Base-by-base conservation (phyloP, 2,329 filamentous ascomycete species). In the Fusarium multiceps region DNA sequence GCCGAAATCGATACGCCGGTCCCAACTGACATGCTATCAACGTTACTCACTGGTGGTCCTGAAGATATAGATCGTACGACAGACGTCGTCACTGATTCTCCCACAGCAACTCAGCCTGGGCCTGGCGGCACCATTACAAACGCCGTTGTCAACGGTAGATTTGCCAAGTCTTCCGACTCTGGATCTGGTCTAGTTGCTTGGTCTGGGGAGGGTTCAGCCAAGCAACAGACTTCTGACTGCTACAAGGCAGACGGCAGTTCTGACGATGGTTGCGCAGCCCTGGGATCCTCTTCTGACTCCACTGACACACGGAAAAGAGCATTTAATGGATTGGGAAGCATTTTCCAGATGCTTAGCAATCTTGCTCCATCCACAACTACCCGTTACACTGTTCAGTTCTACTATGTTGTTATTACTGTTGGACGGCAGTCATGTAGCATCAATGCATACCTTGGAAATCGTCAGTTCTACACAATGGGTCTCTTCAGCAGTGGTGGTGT, bases 371-470 rank as follows among this genome's bases (percentile, higher is more conserved):
- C 41, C 0, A 14, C 30, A 6, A 40, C 7, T 3, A 55, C 12
- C 0, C 28, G 3, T 10, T 68, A 68, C 1, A 68, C 66, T 0
- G 55, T 69, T 4, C 66, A 57, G 4, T 69, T 69, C 3, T 66
- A 49, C 21, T 69, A 69, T 4, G 2, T 27, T 0, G 20, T 69
- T 1, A 25, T 16, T 12, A 49, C 53, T 3, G 55, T n/a, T 6
- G 45, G 49, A 4, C 42, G 13, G 3, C 43, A 54, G 1, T 13
- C 34, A 0, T 69, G 66, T 1, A 56, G 37, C 1, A 42, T 66
- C 32, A 57, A 37, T 0, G 55, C 60, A 0, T 40, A 16, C 3
- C 7, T 69, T 0, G 66, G 61, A 0, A 48, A 37, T 1, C 30
- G 4, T 0, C 48, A 62, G 6, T 69, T 69, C n/a, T 69, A 62